Percentiles rank a stretch among this genome's conserved stretches.
Evolutionary conservation across 164 flowering plant species (phyloP).

Genomic region (Liriodendron chinense): DNA sequence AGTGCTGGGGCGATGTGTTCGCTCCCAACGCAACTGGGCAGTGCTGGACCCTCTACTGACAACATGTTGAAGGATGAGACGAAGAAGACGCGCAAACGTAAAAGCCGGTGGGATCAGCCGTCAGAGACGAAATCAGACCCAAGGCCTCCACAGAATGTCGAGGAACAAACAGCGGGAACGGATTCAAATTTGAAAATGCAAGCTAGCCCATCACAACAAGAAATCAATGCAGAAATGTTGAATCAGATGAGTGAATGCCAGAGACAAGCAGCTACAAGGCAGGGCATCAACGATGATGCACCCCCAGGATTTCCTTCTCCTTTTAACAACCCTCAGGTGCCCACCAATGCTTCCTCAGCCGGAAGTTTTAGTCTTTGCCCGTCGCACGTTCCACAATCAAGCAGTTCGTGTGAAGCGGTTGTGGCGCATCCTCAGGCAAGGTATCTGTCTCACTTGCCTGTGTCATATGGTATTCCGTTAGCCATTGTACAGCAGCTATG

Average conservation of each 20-base stretch:
- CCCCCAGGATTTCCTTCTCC: slow-evolving; percentile 63
- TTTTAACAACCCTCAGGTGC: slow-evolving; percentile 19
- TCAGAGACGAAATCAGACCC: slow-evolving; percentile 21
- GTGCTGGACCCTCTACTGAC: slow-evolving; percentile 19
- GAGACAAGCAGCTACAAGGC: slow-evolving; percentile 9
- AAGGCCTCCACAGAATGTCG: slow-evolving; percentile 10
- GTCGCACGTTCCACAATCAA: slow-evolving; percentile 6
- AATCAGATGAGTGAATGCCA: slow-evolving; percentile 13
- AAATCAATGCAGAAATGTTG: slow-evolving; percentile 5
- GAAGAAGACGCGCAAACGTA: slow-evolving; percentile 57
- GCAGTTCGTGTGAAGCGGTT: slow-evolving; percentile 30
- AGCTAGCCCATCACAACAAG: slow-evolving; percentile 11
- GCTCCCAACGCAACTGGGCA: slow-evolving; percentile 14
- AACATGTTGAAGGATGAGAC: slow-evolving; percentile 20
- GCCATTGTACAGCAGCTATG: slow-evolving; percentile 46
- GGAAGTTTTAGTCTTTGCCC: slow-evolving; percentile 1
- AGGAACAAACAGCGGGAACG: slow-evolving; percentile 28
- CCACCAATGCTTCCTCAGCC: slow-evolving; percentile 22
- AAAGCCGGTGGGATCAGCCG: slow-evolving; percentile 92
- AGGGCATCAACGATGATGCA: slow-evolving; percentile 18
- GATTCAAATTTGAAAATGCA: slow-evolving; percentile 15
- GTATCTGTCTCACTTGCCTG: slow-evolving; percentile 53
- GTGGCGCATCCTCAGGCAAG: slow-evolving; percentile 48
- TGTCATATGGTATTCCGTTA: slow-evolving; percentile 75
- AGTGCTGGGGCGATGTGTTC: background rate